Base-by-base conservation (phyloP, 331 rosid species). In the Arachis monticola region DNA sequence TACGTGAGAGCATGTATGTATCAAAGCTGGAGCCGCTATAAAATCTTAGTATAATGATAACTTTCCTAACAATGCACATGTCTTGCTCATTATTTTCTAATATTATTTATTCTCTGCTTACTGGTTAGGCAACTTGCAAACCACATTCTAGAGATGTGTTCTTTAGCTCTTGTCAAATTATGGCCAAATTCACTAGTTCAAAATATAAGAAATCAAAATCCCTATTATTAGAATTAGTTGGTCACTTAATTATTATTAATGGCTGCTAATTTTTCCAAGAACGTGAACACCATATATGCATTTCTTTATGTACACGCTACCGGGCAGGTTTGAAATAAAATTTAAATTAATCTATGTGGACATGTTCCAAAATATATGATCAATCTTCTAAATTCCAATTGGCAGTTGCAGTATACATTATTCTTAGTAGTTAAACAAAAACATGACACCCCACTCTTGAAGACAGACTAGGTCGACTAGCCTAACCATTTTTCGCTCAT, bases 41-140 rank as follows among this genome's bases (percentile, higher is more conserved):
- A 6, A 35, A 41, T 17, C 69, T 22, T 48, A 30, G 52, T 46
- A 31, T 30, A 12, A 17, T 42, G 14, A 41, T 9, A 53, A 69
- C 74, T 76, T 72, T 52, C 46, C 69, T 13, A 38, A 63, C 60
- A 57, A 72, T n/a, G 69, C 78, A 81, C 86, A 70, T 81, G 88
- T 0, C 6, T 57, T 60, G 58, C 80, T 75, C 44, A 42, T 57
- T 53, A 8, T 9, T 77, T 76, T 17, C 76, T 69, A 22, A n/a
- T 12, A 47, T 69, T 61, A 6, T 77, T 69, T 69, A 30, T 62
- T n/a, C 27, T 35, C 5, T 35, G 40, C 5, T 35, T 35, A 35
- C 40, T 60, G 13, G 61, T 69, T 67, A 14, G 61, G 52, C 32
- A 35, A 68, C 55, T 47, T 38, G 70, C 64, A 52, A 32, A 7